Conservation (phyloP, 2,329 filamentous ascomycete genomes). For the Clarireedia hainanense region DNA sequence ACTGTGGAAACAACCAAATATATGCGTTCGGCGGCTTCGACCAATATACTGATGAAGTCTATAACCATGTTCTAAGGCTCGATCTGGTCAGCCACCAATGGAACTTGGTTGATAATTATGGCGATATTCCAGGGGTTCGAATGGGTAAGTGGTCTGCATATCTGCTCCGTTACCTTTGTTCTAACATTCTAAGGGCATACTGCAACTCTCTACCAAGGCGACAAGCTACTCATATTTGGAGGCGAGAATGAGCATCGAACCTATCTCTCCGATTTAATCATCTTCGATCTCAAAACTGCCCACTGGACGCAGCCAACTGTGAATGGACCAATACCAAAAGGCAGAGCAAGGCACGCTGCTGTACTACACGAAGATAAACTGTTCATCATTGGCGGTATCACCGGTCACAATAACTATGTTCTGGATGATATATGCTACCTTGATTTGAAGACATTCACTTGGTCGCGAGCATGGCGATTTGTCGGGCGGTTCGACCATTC, state of each 20-base stretch:
- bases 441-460: conserved; percentile 94
- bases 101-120: conserved; percentile 96
- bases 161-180: not conserved
- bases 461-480: conserved; percentile 94
- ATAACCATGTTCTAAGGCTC: conserved; percentile 90
- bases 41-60: conserved; percentile 97
- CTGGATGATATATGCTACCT: conserved; percentile 95
- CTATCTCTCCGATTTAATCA: conserved; percentile 90
- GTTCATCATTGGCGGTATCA: conserved; percentile 93
- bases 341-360: conserved; percentile 85
- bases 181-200: conserved; percentile 64
- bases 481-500: conserved; percentile 92
- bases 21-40: conserved; percentile 98
- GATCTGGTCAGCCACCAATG: conserved; percentile 85
- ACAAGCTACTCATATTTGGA: conserved; percentile 94
- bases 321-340: conserved; percentile 75
- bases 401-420: conserved; percentile 83
- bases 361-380: conserved; percentile 92
- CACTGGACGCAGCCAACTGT: conserved; percentile 93
- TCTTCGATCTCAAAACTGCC: conserved; percentile 89
- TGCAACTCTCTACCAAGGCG: conserved; percentile 84
- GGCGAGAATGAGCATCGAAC: conserved; percentile 97
- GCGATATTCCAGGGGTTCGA: conserved; percentile 90
- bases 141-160: conserved; percentile 60
- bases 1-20: conserved; percentile 94